Evolutionary conservation across 73 alveolate species (phyloP).

Genomic region (Durusdinium trenchii): DNA sequence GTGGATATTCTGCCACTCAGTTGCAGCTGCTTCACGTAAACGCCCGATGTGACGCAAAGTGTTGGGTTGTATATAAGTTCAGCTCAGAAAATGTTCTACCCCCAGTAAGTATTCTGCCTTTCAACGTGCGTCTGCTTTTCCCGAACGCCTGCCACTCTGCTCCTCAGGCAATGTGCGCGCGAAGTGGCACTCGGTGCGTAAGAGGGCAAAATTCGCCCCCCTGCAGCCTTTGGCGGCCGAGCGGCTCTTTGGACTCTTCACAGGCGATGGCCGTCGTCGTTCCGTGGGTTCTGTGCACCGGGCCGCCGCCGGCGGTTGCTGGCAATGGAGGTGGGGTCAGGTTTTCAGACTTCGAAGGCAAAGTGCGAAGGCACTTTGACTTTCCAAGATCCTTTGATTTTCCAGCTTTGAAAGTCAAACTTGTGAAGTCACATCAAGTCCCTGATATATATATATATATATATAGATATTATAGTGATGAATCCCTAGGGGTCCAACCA

Average conservation of each 20-base stretch:
- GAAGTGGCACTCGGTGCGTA: slow-evolving; percentile 92
- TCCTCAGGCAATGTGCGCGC: slow-evolving; percentile 77
- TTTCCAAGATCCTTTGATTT: not conserved
- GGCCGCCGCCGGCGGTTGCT: not conserved
- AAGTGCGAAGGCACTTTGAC: not conserved
- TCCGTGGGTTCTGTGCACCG: too few species aligned
- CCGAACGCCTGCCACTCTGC: not conserved
- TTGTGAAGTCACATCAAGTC: too few species aligned
- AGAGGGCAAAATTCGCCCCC: slow-evolving; percentile 65
- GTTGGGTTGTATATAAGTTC: not conserved
- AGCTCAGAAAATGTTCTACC: not conserved
- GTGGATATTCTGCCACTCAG: slow-evolving; percentile 82
- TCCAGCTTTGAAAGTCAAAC: not conserved
- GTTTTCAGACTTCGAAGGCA: not conserved
- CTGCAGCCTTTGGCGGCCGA: slow-evolving; percentile 66
- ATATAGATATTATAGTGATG: too few species aligned
- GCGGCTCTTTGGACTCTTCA: slow-evolving; percentile 85
- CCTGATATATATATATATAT: too few species aligned
- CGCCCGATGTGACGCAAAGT: not conserved
- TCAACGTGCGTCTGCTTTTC: not conserved
- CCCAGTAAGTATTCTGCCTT: not conserved
- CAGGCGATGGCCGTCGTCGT: too few species aligned
- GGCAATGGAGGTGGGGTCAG: not conserved
- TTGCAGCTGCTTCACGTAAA: not conserved
- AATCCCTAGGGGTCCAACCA: too few species aligned